Percentiles rank a stretch among this genome's conserved stretches.
phyloP scores from a whole-genome alignment of 2,329 filamentous ascomycete species.

The Exophiala sideris region DNA sequence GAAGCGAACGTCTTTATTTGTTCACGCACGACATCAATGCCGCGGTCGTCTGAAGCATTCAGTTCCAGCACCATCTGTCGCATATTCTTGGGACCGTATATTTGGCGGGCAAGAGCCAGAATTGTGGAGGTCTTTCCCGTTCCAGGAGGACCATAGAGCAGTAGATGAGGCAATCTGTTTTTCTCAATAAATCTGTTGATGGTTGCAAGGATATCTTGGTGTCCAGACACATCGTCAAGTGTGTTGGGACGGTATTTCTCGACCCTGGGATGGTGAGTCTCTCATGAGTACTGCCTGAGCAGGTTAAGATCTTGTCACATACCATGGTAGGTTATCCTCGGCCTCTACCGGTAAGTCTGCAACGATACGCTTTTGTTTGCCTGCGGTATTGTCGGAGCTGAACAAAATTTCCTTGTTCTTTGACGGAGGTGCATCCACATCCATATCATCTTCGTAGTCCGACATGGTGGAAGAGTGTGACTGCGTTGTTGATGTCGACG shows the following conservation, averaged over 20 bases:
- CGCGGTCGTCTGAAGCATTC: conserved; percentile 94
- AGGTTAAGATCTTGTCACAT: conserved; percentile 18
- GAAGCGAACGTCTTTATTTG: conserved; percentile 95
- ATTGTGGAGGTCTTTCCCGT: conserved; percentile 98
- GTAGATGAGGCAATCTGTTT: conserved; percentile 89
- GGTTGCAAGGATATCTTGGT: conserved; percentile 94
- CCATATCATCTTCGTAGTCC: conserved; percentile 64
- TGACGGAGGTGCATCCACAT: conserved; percentile 56
- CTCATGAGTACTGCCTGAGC: conserved; percentile 8
- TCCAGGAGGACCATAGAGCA: conserved; percentile 93
- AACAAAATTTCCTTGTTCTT: conserved; percentile 60
- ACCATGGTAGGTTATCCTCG: conserved; percentile 93
- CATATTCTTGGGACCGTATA: conserved; percentile 90
- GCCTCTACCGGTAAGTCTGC: conserved; percentile 92
- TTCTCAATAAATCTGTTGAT: conserved; percentile 97
- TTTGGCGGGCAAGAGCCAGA: conserved; percentile 83
- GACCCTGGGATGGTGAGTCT: conserved; percentile 58
- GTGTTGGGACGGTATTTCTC: conserved; percentile 93
- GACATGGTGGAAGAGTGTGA: conserved; percentile 41
- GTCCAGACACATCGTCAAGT: conserved; percentile 88
- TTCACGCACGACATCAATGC: conserved; percentile 95
- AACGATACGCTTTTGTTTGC: conserved; percentile 86
- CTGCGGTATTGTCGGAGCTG: conserved; percentile 64
- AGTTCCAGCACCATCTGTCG: conserved; percentile 98
- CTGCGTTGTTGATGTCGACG: too few relatives aligned